Conservation (phyloP, 805 yeast species). For the Maudiozyma pseudohumilis region DNA sequence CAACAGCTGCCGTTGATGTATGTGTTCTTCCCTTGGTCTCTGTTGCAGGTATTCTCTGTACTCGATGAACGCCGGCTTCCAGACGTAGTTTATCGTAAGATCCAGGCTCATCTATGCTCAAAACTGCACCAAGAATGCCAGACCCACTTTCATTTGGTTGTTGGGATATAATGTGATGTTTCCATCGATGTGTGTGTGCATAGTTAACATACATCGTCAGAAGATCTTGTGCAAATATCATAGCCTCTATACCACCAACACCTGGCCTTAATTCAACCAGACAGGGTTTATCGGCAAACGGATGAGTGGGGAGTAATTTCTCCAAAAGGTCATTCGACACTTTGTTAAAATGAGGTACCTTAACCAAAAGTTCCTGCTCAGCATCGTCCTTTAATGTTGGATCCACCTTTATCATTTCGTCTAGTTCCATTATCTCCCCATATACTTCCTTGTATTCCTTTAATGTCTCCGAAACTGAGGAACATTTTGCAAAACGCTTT, state of each 20-base stretch:
- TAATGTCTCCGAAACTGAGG: slow-evolving; percentile 35
- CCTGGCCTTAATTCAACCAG: slow-evolving; percentile 87
- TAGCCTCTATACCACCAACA: slow-evolving; percentile 92
- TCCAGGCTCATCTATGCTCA: slow-evolving; percentile 65
- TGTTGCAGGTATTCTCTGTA: slow-evolving; percentile 87
- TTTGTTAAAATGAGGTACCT: slow-evolving; percentile 36
- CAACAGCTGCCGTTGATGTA: slow-evolving; percentile 93
- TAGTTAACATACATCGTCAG: slow-evolving; percentile 72
- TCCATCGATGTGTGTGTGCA: slow-evolving; percentile 61
- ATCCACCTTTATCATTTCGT: slow-evolving; percentile 23
- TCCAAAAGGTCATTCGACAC: slow-evolving; percentile 41
- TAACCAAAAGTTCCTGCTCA: slow-evolving; percentile 40
- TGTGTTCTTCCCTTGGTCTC: slow-evolving; percentile 91
- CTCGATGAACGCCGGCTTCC: slow-evolving; percentile 95
- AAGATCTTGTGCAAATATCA: slow-evolving; percentile 72
- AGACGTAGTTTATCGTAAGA: slow-evolving; percentile 62
- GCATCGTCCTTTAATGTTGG: slow-evolving; percentile 47
- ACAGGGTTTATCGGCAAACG: slow-evolving; percentile 67
- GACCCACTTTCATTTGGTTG: slow-evolving; percentile 48
- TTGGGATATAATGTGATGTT: slow-evolving; percentile 46
- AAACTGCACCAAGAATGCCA: slow-evolving; percentile 69
- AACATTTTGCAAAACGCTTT: slow-evolving; percentile 38
- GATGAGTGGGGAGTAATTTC: slow-evolving; percentile 64
- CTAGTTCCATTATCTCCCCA: slow-evolving; percentile 28
- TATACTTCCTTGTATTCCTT: slow-evolving; percentile 30